Evolutionary conservation across 768 basidiomycete species (phyloP).

Genomic region (Postia placenta): DNA sequence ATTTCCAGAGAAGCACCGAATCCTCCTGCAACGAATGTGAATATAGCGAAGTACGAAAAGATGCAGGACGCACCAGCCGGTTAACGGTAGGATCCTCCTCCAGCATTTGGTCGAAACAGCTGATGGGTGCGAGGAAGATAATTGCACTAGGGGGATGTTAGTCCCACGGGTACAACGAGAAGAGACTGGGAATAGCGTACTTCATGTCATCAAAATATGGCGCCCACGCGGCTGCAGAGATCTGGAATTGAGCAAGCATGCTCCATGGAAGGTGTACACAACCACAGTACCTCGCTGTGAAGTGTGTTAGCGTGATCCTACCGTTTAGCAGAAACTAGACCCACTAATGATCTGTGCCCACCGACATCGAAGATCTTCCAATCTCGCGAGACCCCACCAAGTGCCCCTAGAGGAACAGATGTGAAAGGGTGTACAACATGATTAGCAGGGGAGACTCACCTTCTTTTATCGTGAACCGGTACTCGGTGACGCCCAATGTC

Average conservation of each 20-base stretch:
- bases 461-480: conserved; percentile 74
- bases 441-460: too few species aligned
- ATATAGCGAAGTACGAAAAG: neutral
- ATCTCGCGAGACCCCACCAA: conserved; percentile 46
- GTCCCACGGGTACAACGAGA: conserved; percentile 26
- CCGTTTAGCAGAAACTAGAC: conserved; percentile 10
- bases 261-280: too few species aligned
- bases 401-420: too few species aligned
- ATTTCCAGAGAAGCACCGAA: conserved; percentile 69
- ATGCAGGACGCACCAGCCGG: conserved; percentile 30
- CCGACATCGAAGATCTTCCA: conserved; percentile 53
- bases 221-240: conserved; percentile 36
- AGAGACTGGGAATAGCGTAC: conserved; percentile 1
- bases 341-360: conserved; percentile 45
- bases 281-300: too few species aligned
- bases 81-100: conserved; percentile 47
- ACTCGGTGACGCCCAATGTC: conserved; percentile 72
- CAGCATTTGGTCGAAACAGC: conserved; percentile 49
- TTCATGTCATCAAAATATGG: conserved; percentile 51
- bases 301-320: neutral
- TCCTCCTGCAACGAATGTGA: conserved; percentile 47
- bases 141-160: conserved; percentile 27
- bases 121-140: conserved; percentile 53
- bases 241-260: neutral
- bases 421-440: too few species aligned